These are phyloP conservation scores for Crucihimalaya himalaica DNA, from an alignment of 345 rosid genomes.

Conservation along the genomic window DNA sequence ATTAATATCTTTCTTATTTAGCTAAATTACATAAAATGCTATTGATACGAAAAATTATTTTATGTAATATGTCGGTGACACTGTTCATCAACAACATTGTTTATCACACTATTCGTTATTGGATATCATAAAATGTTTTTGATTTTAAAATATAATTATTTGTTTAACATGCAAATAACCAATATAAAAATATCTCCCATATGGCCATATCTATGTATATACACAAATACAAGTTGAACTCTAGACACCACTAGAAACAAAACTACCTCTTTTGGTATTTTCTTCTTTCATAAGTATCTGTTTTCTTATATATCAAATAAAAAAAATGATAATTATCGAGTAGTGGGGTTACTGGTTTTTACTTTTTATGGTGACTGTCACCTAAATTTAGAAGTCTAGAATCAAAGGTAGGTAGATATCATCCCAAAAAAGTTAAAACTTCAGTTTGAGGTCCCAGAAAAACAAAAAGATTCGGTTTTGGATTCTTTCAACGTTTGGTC, in stretches of 20 bases:
- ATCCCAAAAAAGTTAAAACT: not conserved
- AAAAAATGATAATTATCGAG: not conserved
- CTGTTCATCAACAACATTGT: too few species aligned
- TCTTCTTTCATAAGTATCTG: not conserved
- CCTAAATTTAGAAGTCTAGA: not conserved
- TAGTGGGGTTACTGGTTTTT: not conserved
- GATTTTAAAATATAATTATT: too few species aligned
- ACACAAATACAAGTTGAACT: too few species aligned
- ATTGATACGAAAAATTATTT: too few species aligned
- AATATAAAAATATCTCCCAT: too few species aligned
- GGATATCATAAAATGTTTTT: too few species aligned
- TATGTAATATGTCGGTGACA: too few species aligned
- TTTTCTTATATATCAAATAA: not conserved
- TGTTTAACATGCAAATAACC: too few species aligned
- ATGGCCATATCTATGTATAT: too few species aligned
- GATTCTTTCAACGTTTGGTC: not conserved
- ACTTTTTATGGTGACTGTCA: not conserved
- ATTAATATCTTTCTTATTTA: too few species aligned
- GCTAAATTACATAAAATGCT: too few species aligned
- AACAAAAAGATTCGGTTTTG: not conserved
- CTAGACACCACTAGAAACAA: not conserved
- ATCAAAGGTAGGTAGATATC: not conserved
- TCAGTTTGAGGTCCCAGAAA: not conserved
- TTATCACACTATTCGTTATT: too few species aligned
- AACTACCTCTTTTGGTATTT: not conserved